A percentile compares a stretch with the other conserved stretches of the same genome.
These are phyloP conservation scores for Moesziomyces sp. DNA, from an alignment of 1,284 basidiomycete species.

Conservation along the genomic window DNA sequence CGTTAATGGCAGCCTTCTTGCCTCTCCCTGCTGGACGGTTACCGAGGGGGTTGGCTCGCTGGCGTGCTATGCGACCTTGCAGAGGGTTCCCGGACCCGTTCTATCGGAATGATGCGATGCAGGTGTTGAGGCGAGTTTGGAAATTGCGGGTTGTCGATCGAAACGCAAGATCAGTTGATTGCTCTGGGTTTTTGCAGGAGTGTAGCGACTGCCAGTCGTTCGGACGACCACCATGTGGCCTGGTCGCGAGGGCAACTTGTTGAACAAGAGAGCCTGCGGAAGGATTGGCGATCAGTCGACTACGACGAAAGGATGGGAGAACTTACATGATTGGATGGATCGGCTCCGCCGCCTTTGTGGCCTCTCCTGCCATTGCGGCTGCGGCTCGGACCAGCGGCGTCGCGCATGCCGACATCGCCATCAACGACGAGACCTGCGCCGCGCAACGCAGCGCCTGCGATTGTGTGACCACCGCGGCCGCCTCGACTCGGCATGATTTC, in stretches of 20 bases:
- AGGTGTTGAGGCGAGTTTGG: not conserved
- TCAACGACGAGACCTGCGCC: slow-evolving; percentile 44
- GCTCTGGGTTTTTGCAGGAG: not conserved
- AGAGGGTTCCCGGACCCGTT: slow-evolving; percentile 26
- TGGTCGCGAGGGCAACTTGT: not conserved
- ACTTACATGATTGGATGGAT: slow-evolving; percentile 44
- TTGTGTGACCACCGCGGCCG: slow-evolving; percentile 35
- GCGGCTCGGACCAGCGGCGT: slow-evolving; percentile 43
- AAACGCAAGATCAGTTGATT: slow-evolving; percentile 5
- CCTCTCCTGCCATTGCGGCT: slow-evolving; percentile 32
- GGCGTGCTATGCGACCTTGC: slow-evolving; percentile 34
- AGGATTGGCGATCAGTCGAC: not conserved
- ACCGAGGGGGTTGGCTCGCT: slow-evolving; percentile 45
- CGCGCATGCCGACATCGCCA: slow-evolving; percentile 46
- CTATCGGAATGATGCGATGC: slow-evolving; percentile 1
- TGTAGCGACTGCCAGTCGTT: not conserved
- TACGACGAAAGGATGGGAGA: slow-evolving; percentile 6
- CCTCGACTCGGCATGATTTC: slow-evolving; percentile 34
- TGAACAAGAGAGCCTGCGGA: not conserved
- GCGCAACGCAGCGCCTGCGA: slow-evolving; percentile 46
- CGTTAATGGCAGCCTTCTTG: slow-evolving; percentile 40
- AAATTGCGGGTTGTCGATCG: not conserved
- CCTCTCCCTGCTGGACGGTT: slow-evolving; percentile 33
- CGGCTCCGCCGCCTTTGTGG: slow-evolving; percentile 19
- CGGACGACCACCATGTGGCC: not conserved